Evolutionary conservation across 305 asterid species (phyloP), one percentile per base, ranked within the genome.

Genomic region (Solanum hybrid): DNA sequence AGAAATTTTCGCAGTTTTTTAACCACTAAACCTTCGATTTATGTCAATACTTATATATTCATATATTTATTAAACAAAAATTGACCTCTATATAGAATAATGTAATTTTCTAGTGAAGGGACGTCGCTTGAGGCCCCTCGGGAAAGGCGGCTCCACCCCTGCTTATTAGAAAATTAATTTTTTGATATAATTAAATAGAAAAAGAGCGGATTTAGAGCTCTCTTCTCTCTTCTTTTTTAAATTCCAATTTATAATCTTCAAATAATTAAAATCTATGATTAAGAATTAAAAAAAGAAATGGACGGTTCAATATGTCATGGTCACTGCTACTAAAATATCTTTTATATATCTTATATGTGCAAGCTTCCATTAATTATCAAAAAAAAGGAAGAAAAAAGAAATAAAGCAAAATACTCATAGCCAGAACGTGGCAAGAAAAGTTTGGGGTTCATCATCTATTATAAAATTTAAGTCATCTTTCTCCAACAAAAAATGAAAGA

Each of bases 1-100:
- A 56, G 2, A 2, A 56, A 6, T 6, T 6, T 2, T 17, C 1
- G 0, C 0, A 56, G 4, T 0, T 0, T 0, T 0, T 17, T 17
- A 17, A 17, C 0, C 4, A 56, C 69, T 56, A 40, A 40, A 40
- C 0, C 60, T 42, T 42, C 3, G 1, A 42, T 5, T 13, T 42
- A 42, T 42, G 3, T 13, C 60, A 42, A 42, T 42, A 42, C 6
- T 13, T 13, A 13, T 42, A 42, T 13, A 42, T 2, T 40, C 15
- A 0, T 40, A 40, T 42, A 42, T 4, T 42, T 42, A 42, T 42
- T 42, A 4, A 42, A 42, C 3, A 42, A 42, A 42, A 42, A 12
- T 0, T 42, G 6, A 4, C 56, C 56, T 42, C 6, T 42, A 42
- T 42, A 42, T 42, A 42, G 15, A 40, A 40, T 42, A 42, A 51